A percentile compares a stretch with the other conserved stretches of the same genome.
These are phyloP conservation scores for Penicillium bialowiezense DNA, from an alignment of 495 filamentous ascomycete species.

Conservation along the genomic window DNA sequence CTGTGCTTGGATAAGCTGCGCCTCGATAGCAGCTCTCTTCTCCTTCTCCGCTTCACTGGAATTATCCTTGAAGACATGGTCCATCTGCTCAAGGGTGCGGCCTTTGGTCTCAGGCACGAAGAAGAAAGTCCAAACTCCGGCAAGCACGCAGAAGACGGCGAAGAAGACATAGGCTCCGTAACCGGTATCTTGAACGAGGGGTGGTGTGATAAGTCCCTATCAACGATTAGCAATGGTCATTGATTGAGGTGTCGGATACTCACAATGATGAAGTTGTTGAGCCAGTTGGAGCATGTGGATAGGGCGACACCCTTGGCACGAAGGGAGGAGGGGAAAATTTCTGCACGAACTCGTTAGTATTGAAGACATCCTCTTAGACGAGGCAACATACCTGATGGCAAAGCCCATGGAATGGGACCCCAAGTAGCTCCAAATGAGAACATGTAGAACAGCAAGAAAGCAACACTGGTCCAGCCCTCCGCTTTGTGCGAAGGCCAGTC, in stretches of 20 bases:
- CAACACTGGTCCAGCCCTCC: slow-evolving; percentile 49
- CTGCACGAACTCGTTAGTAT: no score
- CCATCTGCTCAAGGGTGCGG: slow-evolving; percentile 57
- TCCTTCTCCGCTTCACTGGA: slow-evolving; percentile 38
- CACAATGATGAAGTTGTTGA: slow-evolving; percentile 57
- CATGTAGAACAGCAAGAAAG: slow-evolving; percentile 48
- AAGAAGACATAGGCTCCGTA: slow-evolving; percentile 58
- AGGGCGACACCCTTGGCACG: slow-evolving; percentile 53
- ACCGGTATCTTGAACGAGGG: slow-evolving; percentile 51
- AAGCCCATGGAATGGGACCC: slow-evolving; percentile 46
- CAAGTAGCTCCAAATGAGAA: slow-evolving; percentile 46
- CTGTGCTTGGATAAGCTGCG: slow-evolving; percentile 20
- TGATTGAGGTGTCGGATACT: neutral
- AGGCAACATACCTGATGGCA: slow-evolving; percentile 37
- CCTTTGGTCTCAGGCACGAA: slow-evolving; percentile 60
- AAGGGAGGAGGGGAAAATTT: slow-evolving; percentile 50
- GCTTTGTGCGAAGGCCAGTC: slow-evolving; percentile 44
- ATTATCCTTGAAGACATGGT: slow-evolving; percentile 50
- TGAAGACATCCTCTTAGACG: no score
- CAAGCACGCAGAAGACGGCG: slow-evolving; percentile 54
- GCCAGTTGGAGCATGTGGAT: slow-evolving; percentile 53
- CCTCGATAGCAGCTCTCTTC: slow-evolving; percentile 37
- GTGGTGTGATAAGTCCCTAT: slow-evolving; percentile 51
- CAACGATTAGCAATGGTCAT: neutral
- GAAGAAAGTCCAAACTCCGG: slow-evolving; percentile 50